Conservation (phyloP, 495 filamentous ascomycete genomes). For the Baudoinia panamericana region DNA sequence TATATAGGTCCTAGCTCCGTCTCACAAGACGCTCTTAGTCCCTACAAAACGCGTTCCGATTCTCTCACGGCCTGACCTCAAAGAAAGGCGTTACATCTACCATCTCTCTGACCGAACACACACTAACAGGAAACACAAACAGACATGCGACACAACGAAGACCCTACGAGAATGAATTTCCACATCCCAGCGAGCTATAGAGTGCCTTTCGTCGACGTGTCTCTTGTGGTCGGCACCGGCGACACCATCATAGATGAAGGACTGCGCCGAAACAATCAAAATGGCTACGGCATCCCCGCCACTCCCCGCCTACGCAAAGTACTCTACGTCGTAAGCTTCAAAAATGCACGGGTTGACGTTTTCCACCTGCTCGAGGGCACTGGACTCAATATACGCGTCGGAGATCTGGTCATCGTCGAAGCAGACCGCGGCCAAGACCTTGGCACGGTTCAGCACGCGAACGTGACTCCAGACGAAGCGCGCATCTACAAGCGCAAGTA, state of each 20-base stretch:
- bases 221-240: too few relatives aligned
- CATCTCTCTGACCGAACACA: too few relatives aligned
- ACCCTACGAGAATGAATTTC: background rate
- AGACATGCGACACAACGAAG: background rate
- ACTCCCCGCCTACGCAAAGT: slow-evolving; percentile 8
- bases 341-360: slow-evolving; percentile 83
- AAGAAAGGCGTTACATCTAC: too few relatives aligned
- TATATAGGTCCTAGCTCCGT: too few relatives aligned
- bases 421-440: slow-evolving; percentile 92
- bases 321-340: slow-evolving; percentile 80
- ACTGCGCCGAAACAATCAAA: background rate
- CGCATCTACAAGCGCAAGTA: slow-evolving; percentile 80
- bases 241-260: slow-evolving; percentile 5
- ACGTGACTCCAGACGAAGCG: slow-evolving; percentile 69
- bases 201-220: slow-evolving; percentile 13
- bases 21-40: too few relatives aligned
- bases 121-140: too few relatives aligned
- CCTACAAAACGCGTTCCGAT: too few relatives aligned
- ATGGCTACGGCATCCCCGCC: background rate
- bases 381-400: slow-evolving; percentile 74
- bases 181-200: slow-evolving; percentile 15
- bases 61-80: too few relatives aligned
- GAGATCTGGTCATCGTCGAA: slow-evolving; percentile 93
- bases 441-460: slow-evolving; percentile 77
- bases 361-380: slow-evolving; percentile 95